These are phyloP conservation scores for Cercospora sp. DNA, from an alignment of 2,329 filamentous ascomycete genomes.

Conservation along the genomic window DNA sequence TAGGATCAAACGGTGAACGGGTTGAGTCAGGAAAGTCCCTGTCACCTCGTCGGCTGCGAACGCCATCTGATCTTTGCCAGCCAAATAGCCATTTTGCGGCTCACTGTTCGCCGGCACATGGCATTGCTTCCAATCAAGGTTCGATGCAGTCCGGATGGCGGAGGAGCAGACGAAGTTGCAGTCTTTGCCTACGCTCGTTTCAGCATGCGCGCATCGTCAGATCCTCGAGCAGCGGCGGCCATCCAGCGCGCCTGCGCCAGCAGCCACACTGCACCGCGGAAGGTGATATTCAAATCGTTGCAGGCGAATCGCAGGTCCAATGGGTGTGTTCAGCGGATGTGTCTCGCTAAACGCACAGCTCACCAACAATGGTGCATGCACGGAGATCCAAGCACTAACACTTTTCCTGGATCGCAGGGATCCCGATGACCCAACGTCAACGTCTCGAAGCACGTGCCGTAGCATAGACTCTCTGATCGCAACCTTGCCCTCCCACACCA, in stretches of 20 bases:
- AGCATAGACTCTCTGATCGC: constrained; percentile 25
- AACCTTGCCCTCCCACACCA: constrained; percentile 21
- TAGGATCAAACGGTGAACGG: constrained; percentile 6
- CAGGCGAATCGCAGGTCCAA: constrained; percentile 8
- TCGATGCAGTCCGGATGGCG: neutral
- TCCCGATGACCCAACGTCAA: constrained; percentile 16
- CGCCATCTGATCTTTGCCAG: neutral
- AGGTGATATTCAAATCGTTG: neutral
- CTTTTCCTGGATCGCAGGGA: constrained; percentile 22
- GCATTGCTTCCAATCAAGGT: neutral
- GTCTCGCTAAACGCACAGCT: constrained; percentile 26
- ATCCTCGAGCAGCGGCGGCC: neutral
- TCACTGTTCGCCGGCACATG: neutral
- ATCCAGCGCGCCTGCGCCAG: neutral
- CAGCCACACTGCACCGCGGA: neutral
- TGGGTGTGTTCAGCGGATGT: constrained; percentile 22
- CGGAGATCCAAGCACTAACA: constrained; percentile 17
- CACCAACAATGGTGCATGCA: constrained; percentile 19
- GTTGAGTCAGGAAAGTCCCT: constrained; percentile 3
- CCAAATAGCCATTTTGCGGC: neutral
- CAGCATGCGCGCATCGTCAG: neutral
- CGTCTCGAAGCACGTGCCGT: constrained; percentile 25
- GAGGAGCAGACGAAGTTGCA: neutral
- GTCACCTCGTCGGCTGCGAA: neutral
- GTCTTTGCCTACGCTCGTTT: constrained; percentile 5